phyloP scores from a whole-genome alignment of 2,329 filamentous ascomycete genomes.

The Curvularia eragrostidis region DNA sequence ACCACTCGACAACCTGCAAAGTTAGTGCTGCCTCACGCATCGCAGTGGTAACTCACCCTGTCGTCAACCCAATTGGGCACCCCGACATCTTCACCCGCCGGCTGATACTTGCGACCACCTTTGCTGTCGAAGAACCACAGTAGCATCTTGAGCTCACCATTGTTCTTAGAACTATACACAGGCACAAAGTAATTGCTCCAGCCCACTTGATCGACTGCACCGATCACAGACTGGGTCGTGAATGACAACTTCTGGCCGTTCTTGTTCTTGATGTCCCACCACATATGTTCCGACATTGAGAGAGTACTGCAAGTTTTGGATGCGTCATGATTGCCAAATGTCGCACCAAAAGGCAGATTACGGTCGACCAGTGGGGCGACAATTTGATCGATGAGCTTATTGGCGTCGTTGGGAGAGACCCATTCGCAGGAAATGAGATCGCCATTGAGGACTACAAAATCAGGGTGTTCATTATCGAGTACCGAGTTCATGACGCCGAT shows the following conservation, averaged over 20 bases:
- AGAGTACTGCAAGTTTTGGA: slow-evolving; percentile 35
- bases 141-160: slow-evolving; percentile 53
- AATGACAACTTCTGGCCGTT: slow-evolving; percentile 51
- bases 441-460: slow-evolving; percentile 73
- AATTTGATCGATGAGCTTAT: slow-evolving; percentile 32
- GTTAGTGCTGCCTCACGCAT: slow-evolving; percentile 6
- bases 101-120: slow-evolving; percentile 33
- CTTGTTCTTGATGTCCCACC: slow-evolving; percentile 56
- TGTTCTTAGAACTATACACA: slow-evolving; percentile 54
- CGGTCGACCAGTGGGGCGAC: slow-evolving; percentile 59
- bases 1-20: slow-evolving; percentile 38
- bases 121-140: slow-evolving; percentile 74
- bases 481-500: slow-evolving; percentile 64
- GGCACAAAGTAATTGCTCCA: slow-evolving; percentile 63
- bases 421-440: slow-evolving; percentile 73
- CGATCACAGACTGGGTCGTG: slow-evolving; percentile 55
- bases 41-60: slow-evolving; percentile 19
- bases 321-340: slow-evolving; percentile 74
- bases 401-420: slow-evolving; percentile 26
- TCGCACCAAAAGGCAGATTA: slow-evolving; percentile 67
- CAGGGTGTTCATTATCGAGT: slow-evolving; percentile 62
- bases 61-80: slow-evolving; percentile 31
- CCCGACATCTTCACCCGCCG: slow-evolving; percentile 20
- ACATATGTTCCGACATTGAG: slow-evolving; percentile 35
- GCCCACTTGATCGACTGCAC: slow-evolving; percentile 43